These are phyloP conservation scores for Kingdonia uniflora DNA, from an alignment of 164 flowering plant species.

Conservation along the genomic window DNA sequence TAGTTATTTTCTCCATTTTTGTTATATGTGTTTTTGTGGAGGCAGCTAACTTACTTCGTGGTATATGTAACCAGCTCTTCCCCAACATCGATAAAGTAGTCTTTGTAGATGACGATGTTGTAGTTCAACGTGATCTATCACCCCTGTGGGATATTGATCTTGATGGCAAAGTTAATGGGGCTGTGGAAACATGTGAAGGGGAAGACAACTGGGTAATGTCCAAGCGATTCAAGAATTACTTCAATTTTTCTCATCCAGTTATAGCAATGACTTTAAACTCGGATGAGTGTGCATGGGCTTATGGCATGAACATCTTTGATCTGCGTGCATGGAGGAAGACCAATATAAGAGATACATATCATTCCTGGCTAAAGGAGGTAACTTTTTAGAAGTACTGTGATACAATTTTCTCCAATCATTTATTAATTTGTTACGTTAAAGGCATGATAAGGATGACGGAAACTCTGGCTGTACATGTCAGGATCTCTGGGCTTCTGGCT, in stretches of 20 bases:
- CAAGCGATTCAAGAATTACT: conserved; percentile 76
- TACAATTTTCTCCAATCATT: too few relatives aligned
- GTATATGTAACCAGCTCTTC: conserved; percentile 60
- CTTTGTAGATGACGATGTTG: conserved; percentile 93
- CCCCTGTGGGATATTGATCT: conserved; percentile 93
- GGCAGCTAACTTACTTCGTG: conserved; percentile 1
- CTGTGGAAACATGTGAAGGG: conserved; percentile 94
- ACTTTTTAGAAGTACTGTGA: too few relatives aligned
- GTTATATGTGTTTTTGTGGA: neutral
- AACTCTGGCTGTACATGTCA: too few relatives aligned
- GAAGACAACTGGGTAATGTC: conserved; percentile 97
- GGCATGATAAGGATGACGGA: too few relatives aligned
- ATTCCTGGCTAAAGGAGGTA: conserved; percentile 94
- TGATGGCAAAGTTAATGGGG: conserved; percentile 88
- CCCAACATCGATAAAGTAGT: conserved; percentile 91
- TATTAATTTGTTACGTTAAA: too few relatives aligned
- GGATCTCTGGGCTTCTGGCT: too few relatives aligned
- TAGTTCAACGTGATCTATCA: conserved; percentile 82
- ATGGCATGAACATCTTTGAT: conserved; percentile 97
- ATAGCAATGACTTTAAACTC: conserved; percentile 67
- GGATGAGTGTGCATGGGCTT: conserved; percentile 98
- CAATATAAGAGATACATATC: conserved; percentile 76
- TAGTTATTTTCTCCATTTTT: neutral
- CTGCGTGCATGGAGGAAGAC: conserved; percentile 88
- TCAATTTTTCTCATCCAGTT: conserved; percentile 93